Evolutionary conservation across 495 filamentous ascomycete genomes (phyloP).

Genomic region (Penicillium arizonense): DNA sequence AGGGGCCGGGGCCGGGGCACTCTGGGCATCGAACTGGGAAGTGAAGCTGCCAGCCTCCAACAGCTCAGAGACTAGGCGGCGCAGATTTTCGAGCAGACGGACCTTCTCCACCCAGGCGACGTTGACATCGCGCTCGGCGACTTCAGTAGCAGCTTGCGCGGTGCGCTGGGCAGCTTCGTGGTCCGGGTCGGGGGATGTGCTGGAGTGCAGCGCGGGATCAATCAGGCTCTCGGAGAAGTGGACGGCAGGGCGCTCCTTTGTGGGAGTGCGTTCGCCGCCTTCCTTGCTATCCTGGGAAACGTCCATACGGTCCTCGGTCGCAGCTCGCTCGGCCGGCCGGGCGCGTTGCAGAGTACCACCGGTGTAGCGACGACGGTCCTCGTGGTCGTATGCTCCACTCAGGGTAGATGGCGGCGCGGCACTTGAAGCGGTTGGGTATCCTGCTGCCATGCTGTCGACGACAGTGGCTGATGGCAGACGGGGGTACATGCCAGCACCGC

Average conservation of each 20-base stretch:
- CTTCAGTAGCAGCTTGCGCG: conserved; percentile 45
- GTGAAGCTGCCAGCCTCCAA: conserved; percentile 65
- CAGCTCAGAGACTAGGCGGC: conserved; percentile 63
- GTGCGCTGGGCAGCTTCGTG: conserved; percentile 43
- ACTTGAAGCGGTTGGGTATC: conserved; percentile 61
- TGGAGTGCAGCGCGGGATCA: conserved; percentile 48
- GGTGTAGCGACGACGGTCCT: conserved; percentile 80
- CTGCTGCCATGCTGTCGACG: conserved; percentile 48
- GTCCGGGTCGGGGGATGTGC: conserved; percentile 32
- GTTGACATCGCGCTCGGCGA: conserved; percentile 51
- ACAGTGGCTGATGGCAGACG: conserved; percentile 73
- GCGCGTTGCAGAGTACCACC: conserved; percentile 83
- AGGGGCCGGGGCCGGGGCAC: conserved; percentile 10
- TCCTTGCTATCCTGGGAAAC: conserved; percentile 50
- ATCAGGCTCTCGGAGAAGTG: conserved; percentile 50
- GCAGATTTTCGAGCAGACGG: conserved; percentile 72
- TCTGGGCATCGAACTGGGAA: conserved; percentile 25
- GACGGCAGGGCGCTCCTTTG: conserved; percentile 35
- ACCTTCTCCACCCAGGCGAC: conserved; percentile 84
- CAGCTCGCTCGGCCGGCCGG: conserved; percentile 42
- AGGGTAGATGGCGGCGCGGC: conserved; percentile 76
- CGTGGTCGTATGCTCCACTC: conserved; percentile 74
- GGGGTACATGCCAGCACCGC: conserved; percentile 75
- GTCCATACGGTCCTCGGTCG: conserved; percentile 49
- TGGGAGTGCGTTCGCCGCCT: conserved; percentile 46